phyloP scores from a whole-genome alignment of 1,139 yeast species.

The Pichia sorboxylosa region DNA sequence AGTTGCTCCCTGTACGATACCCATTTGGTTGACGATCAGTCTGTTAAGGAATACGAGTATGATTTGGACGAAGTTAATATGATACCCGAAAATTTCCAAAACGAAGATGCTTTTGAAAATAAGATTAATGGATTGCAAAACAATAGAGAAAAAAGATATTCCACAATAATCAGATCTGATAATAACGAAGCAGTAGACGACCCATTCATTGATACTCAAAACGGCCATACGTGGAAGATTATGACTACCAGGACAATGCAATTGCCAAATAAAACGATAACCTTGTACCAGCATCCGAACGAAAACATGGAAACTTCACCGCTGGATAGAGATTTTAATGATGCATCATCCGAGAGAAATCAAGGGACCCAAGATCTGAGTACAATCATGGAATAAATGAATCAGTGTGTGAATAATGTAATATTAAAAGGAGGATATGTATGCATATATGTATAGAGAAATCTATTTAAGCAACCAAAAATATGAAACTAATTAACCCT shows the following conservation, averaged over 20 bases:
- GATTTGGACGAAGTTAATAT: too few relatives aligned
- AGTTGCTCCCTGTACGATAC: too few relatives aligned
- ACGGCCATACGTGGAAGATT: neutral
- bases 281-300: constrained; percentile 3
- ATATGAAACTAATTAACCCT: too few relatives aligned
- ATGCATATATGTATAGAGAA: too few relatives aligned
- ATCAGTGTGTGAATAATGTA: too few relatives aligned
- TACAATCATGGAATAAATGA: constrained; percentile 6
- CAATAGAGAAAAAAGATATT: constrained; percentile 1
- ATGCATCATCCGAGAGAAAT: neutral
- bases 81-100: too few relatives aligned
- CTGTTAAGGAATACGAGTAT: too few relatives aligned
- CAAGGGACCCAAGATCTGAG: constrained; percentile 1
- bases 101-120: neutral
- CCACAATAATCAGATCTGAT: neutral
- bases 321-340: neutral
- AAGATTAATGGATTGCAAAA: neutral
- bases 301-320: too few relatives aligned
- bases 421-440: too few relatives aligned
- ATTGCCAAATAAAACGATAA: constrained; percentile 6
- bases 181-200: neutral
- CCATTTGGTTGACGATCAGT: too few relatives aligned
- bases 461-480: too few relatives aligned
- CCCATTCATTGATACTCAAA: too few relatives aligned
- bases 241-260: constrained; percentile 3